Evolutionary conservation across 805 yeast species (phyloP), one percentile per base, ranked within the genome.

Genomic region (Candida silvicultrix): DNA sequence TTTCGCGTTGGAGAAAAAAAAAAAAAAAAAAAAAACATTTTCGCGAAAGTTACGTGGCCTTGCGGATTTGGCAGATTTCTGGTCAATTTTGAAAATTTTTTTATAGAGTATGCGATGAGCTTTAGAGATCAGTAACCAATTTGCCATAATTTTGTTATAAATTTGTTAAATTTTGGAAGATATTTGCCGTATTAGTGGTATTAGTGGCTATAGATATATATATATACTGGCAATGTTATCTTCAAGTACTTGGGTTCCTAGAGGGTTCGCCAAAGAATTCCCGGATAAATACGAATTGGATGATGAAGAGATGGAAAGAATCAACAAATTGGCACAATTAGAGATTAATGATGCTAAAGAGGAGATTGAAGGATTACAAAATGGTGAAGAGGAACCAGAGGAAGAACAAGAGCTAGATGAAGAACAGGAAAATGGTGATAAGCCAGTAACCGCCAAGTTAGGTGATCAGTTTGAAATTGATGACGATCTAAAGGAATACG

Each of bases 231-330:
- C 18, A n/a, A 89, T 90, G 96, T 84, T 92, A 52, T 89, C 99
- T 36, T 85, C 97, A 23, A 82, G 94, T 42, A 71, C 83, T 43
- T 94, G 99, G 98, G 96, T 92, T 21, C 97, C 98, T 42, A 80
- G 96, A 59, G 99, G 99, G 5, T 85, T 75, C 65, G 95, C 99
- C 25, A 78, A 95, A 35, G 97, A 90, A 65, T 87, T 83, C 61
- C 98, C 99, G 6, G 88, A 81, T 58, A 79, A 85, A 60, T 89
- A 89, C 58, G 96, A 88, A 54, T 69, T 92, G 45, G 83, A 89
- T 55, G 98, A 94, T 51, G 92, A 78, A 49, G 99, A 94, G 68
- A 83, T 94, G 87, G 92, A 80, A 47, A 78, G 97, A 67, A 89
- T 94, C 62, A 78, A 83, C 50, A 80, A 81, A 53, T 75, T 94